Evolutionary conservation across 202 grass and related monocot species (phyloP), one percentile per base, ranked within the genome.

Genomic region (Schoenoplectus triqueter): DNA sequence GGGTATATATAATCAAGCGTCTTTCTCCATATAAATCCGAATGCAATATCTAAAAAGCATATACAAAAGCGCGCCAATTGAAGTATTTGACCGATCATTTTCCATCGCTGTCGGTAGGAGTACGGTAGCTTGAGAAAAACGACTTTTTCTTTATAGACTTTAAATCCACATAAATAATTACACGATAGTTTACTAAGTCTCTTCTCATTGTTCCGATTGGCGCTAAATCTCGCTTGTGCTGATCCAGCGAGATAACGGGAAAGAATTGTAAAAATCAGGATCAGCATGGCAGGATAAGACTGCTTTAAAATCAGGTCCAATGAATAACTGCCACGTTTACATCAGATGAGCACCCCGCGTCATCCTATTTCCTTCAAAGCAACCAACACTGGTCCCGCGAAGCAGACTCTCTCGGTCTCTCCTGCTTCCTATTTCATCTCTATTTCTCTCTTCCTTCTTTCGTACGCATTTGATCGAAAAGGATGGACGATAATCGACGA

Each of bases 401-500:
- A 79, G 61, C 75, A 17, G 56, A 79, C 75, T 45, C 75, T 18
- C 14, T 7, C 46, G 20, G 14, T 15, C 39, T 79, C 15, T 39
- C 55, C 45, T 3, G 1, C 54, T 56, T 13, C 54, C 15, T 57
- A 6, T 56, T 2, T 20, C 81, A 22, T 84, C 0, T 52, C 39
- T 39, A 1, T 55, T 78, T 21, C 85, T 80, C 78, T 73, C 39
- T 78, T 4, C 39, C 51, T 56, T 56, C 41, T 65, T 71, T 57
- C 67, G 65, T 55, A 66, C 80, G 72, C 86, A 79, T 73, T 82
- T 82, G 89, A 60, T 86, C 87, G 3, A 56, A 85, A 76, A 72
- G 6, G 60, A 60, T 73, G 63, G 31, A 7, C 72, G 77, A 65
- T 80, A 69, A 31, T n/a, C 72, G 82, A 83, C 85, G 50, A 69